A percentile compares a stretch with the other conserved stretches of the same genome.
Evolutionary conservation across 2,329 filamentous ascomycete species (phyloP).

Genomic region (Fonsecaea erecta): DNA sequence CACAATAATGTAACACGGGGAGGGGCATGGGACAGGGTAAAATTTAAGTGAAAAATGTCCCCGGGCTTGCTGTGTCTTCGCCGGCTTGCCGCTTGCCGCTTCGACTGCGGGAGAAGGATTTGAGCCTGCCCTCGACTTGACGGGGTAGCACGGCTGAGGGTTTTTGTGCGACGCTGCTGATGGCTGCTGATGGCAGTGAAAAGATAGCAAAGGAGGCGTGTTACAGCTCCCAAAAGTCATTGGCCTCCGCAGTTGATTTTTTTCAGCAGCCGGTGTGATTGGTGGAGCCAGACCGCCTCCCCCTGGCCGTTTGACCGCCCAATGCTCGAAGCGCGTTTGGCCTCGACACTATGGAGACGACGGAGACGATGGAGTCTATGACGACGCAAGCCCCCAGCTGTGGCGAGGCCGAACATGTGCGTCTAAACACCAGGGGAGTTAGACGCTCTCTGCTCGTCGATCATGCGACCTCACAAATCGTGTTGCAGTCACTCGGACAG

Average conservation of each 20-base stretch:
- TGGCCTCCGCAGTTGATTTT: slow-evolving; percentile 13
- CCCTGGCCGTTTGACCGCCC: slow-evolving; percentile 7
- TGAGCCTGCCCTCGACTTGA: slow-evolving; percentile 1
- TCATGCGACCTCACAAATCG: not conserved
- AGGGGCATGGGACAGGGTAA: slow-evolving; percentile 6
- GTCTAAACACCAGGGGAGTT: not conserved
- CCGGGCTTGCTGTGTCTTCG: not conserved
- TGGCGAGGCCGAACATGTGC: not conserved
- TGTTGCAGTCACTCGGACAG: not conserved
- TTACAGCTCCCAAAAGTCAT: slow-evolving; percentile 14
- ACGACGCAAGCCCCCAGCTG: too few species aligned
- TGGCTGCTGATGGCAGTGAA: not conserved
- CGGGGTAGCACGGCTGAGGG: not conserved
- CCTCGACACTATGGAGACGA: not conserved
- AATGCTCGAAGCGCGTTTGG: not conserved
- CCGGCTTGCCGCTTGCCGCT: slow-evolving; percentile 3
- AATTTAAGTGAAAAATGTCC: not conserved
- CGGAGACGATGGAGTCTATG: not conserved
- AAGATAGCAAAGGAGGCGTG: slow-evolving; percentile 20
- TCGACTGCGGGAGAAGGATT: slow-evolving; percentile 14
- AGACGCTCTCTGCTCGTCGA: not conserved
- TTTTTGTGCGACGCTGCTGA: slow-evolving; percentile 9
- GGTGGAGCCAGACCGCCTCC: slow-evolving; percentile 13
- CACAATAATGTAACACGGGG: slow-evolving; percentile 10
- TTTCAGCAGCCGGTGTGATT: slow-evolving; percentile 11